phyloP scores from a whole-genome alignment of 2,329 filamentous ascomycete genomes.

The Xylaria sp. region DNA sequence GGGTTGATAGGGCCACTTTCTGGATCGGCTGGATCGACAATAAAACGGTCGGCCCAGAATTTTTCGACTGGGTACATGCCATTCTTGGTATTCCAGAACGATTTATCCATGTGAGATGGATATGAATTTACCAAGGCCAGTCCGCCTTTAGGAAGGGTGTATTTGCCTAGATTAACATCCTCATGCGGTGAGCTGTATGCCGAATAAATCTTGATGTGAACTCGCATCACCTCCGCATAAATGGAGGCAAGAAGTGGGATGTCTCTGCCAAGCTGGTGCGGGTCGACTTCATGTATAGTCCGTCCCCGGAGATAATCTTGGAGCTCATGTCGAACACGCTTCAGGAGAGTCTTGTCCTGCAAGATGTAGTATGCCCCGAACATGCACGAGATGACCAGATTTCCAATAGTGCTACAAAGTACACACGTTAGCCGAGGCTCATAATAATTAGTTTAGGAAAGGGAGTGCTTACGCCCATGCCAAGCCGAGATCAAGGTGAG shows the following conservation, averaged over 20 bases:
- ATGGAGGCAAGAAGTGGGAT: conserved; percentile 39
- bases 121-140: conserved; percentile 37
- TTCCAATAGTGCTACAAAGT: conserved; percentile 32
- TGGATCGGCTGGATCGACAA: conserved; percentile 38
- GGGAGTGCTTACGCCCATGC: conserved; percentile 38
- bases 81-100: conserved; percentile 42
- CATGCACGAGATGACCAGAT: conserved; percentile 36
- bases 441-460: neutral
- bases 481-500: conserved; percentile 38
- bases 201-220: conserved; percentile 38
- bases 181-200: conserved; percentile 35
- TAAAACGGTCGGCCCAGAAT: conserved; percentile 43
- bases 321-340: conserved; percentile 34
- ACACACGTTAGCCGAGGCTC: conserved; percentile 14
- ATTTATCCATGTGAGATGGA: conserved; percentile 37
- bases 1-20: conserved; percentile 38
- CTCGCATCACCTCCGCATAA: conserved; percentile 41
- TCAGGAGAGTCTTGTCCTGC: conserved; percentile 33
- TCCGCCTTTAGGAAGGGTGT: conserved; percentile 33
- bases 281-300: conserved; percentile 28
- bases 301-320: conserved; percentile 25
- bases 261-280: conserved; percentile 31
- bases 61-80: conserved; percentile 37
- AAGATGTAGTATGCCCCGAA: conserved; percentile 37
- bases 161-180: conserved; percentile 39